Conservation (phyloP, 2,329 filamentous ascomycete genomes). For the Fusarium virguliforme region DNA sequence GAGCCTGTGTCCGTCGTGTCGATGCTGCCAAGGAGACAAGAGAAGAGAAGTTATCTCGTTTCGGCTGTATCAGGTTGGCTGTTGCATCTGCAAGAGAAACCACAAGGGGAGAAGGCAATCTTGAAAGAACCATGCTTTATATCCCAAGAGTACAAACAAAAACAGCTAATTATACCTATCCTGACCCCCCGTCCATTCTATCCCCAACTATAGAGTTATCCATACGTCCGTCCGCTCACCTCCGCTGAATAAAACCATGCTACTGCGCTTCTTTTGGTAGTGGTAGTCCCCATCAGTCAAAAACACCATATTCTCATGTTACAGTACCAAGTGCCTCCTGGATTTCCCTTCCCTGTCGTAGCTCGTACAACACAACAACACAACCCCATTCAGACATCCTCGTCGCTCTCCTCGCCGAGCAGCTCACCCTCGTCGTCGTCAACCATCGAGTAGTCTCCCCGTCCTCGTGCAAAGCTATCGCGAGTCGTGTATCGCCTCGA, state of each 20-base stretch:
- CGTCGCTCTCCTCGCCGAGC: slow-evolving; percentile 92
- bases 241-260: background rate
- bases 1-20: slow-evolving; percentile 2
- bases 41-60: background rate
- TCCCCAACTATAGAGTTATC: slow-evolving; percentile 15
- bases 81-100: background rate
- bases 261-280: background rate
- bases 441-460: slow-evolving; percentile 89
- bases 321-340: slow-evolving; percentile 22
- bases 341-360: slow-evolving; percentile 23
- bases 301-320: slow-evolving; percentile 31
- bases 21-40: slow-evolving; percentile 3
- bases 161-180: slow-evolving; percentile 26
- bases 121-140: slow-evolving; percentile 23
- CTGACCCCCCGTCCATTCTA: slow-evolving; percentile 30
- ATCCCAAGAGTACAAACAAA: slow-evolving; percentile 20
- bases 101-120: too few relatives aligned
- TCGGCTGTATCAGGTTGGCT: slow-evolving; percentile 2
- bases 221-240: slow-evolving; percentile 22
- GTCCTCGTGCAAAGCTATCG: slow-evolving; percentile 88
- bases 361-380: slow-evolving; percentile 33
- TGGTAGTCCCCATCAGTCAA: slow-evolving; percentile 23
- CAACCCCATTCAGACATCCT: slow-evolving; percentile 73
- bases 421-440: slow-evolving; percentile 96
- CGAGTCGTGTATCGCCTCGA: slow-evolving; percentile 87